Evolutionary conservation across 202 grass and related monocot species (phyloP), one percentile per base, ranked within the genome.

Genomic region (Hordeum pubiflorum): DNA sequence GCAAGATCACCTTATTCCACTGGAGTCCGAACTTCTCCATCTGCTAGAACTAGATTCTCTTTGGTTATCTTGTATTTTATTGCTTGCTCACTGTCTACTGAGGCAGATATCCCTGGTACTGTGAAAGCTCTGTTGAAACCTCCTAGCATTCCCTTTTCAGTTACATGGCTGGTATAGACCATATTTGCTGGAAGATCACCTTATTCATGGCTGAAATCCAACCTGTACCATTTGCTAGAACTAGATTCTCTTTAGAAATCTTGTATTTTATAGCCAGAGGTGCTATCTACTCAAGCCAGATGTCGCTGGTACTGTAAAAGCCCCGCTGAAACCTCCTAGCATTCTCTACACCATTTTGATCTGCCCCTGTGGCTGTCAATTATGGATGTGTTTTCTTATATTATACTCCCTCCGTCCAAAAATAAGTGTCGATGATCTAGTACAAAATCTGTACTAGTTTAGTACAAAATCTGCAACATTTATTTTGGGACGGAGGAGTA

Each of bases 41-140:
- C 57, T 29, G 23, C 58, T 57, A 77, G 24, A 63, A 77, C 58
- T 37, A 12, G 21, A 72, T 72, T 37, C 21, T 79, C 18, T 61
- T 77, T 71, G n/a, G 27, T 48, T 77, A 77, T 56, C 23, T 18
- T 32, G 26, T 27, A 27, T 27, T 27, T 27, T 27, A 27, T 27
- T 27, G 26, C 26, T 27, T 27, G 26, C 26, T 27, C 26, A 27
- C 26, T 27, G 26, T 27, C 26, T 27, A 27, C 26, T 27, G 26
- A 27, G 26, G 26, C 32, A 65, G 32, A 65, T 38, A 38, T 37
- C 62, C 15, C 18, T 65, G 62, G 32, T 37, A 36, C 56, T 21
- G 7, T 79, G 27, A 79, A 84, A 54, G 26, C 38, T 84, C n/a
- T 63, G 2, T 31, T 24, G 33, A 55, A 70, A 79, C 54, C 41